phyloP scores from a whole-genome alignment of 2,329 filamentous ascomycete genomes.

The Aspergillus neoniger region DNA sequence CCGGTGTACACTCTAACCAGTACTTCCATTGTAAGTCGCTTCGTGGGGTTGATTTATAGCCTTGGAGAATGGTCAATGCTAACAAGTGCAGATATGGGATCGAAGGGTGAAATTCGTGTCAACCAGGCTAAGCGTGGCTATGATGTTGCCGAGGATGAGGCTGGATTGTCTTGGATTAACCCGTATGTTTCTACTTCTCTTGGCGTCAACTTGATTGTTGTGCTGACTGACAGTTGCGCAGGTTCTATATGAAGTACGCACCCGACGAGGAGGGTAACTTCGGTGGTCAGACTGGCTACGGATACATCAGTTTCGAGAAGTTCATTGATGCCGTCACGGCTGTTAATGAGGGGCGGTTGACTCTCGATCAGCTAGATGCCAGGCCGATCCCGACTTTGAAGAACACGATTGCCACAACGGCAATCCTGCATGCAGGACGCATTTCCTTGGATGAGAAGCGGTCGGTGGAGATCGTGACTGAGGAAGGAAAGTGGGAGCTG shows the following conservation, averaged over 20 bases:
- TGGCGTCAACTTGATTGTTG: neutral
- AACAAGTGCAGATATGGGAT: conserved; percentile 63
- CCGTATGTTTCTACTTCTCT: conserved; percentile 54
- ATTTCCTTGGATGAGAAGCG: conserved; percentile 80
- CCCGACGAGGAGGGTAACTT: conserved; percentile 96
- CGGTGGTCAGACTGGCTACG: conserved; percentile 85
- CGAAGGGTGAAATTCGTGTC: conserved; percentile 79
- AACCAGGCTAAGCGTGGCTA: conserved; percentile 95
- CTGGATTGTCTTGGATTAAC: conserved; percentile 79
- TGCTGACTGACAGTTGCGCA: conserved; percentile 21
- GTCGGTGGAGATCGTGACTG: conserved; percentile 67
- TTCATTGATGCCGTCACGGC: conserved; percentile 84
- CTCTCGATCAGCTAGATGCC: conserved; percentile 73
- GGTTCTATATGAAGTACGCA: conserved; percentile 90
- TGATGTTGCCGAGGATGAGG: conserved; percentile 83
- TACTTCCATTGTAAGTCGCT: conserved; percentile 75
- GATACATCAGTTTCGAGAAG: conserved; percentile 93
- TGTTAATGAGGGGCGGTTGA: conserved; percentile 72
- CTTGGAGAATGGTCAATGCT: neutral
- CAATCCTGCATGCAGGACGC: conserved; percentile 84
- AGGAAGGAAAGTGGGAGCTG: conserved; percentile 62
- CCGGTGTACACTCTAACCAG: conserved; percentile 94
- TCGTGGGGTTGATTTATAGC: neutral
- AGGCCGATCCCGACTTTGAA: conserved; percentile 80
- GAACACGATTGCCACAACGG: conserved; percentile 89